phyloP scores from a whole-genome alignment of 1,284 basidiomycete genomes.

The Sanghuangporus weigelae region DNA sequence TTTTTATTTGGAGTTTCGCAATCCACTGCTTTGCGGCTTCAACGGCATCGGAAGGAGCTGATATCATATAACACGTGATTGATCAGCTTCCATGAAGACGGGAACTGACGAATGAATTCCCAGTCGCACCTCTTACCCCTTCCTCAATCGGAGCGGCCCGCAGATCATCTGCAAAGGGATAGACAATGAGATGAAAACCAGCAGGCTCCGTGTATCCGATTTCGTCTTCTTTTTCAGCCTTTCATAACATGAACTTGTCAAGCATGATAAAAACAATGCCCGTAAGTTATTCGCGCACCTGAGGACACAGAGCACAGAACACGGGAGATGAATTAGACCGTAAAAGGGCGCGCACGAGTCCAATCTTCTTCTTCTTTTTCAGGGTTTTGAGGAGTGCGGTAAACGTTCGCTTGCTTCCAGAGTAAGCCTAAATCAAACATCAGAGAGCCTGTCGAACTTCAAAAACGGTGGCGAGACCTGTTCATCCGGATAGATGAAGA shows the following conservation, averaged over 20 bases:
- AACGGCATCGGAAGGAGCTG: conserved; percentile 66
- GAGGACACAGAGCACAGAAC: conserved; percentile 86
- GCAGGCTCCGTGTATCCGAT: conserved; percentile 79
- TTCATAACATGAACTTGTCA: conserved; percentile 11
- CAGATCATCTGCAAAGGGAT: conserved; percentile 95
- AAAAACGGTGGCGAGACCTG: conserved; percentile 39
- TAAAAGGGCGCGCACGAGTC: conserved; percentile 67
- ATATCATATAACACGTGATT: neutral
- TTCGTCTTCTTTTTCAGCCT: conserved; percentile 72
- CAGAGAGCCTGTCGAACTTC: neutral
- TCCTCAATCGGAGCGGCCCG: conserved; percentile 64
- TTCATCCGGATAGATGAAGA: conserved; percentile 93
- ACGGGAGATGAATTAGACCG: conserved; percentile 71
- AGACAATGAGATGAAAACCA: conserved; percentile 87
- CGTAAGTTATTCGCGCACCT: conserved; percentile 43
- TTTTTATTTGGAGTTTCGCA: conserved; percentile 74
- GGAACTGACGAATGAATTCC: neutral
- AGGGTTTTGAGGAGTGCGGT: conserved; percentile 83
- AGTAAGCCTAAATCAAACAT: conserved; percentile 52
- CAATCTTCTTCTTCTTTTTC: conserved; percentile 79
- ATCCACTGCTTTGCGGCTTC: conserved; percentile 73
- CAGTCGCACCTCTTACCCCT: conserved; percentile 47
- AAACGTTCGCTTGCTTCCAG: conserved; percentile 90
- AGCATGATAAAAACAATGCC: neutral
- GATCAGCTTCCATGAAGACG: neutral